Percentiles rank a stretch among this genome's conserved stretches.
Evolutionary conservation across 2,329 filamentous ascomycete genomes (phyloP).

Genomic region (Arthrobotrys musiformis): DNA sequence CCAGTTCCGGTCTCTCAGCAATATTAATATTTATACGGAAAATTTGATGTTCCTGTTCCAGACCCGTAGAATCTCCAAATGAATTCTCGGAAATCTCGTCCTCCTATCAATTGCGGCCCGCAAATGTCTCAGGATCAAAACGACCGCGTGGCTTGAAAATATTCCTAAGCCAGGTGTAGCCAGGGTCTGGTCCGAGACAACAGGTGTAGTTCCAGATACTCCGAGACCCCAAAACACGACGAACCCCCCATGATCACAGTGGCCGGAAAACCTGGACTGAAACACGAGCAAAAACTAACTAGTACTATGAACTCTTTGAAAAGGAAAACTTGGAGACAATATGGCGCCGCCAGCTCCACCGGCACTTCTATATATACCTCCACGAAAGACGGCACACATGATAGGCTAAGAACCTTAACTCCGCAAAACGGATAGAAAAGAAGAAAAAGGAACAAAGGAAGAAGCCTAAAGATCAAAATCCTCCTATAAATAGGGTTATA

Average conservation of each 20-base stretch:
- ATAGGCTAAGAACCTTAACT: not conserved
- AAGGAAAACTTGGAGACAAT: not conserved
- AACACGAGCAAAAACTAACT: not conserved
- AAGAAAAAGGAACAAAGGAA: not conserved
- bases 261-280: no score
- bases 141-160: not conserved
- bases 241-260: not conserved
- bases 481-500: not conserved
- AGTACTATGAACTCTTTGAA: not conserved
- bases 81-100: not conserved
- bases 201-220: not conserved
- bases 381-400: not conserved
- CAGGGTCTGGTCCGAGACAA: not conserved
- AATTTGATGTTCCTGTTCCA: not conserved
- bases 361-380: not conserved
- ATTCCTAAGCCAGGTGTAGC: no score
- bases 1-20: not conserved
- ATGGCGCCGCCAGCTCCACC: not conserved
- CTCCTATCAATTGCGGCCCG: not conserved
- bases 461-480: not conserved
- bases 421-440: not conserved
- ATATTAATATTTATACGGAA: not conserved
- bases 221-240: not conserved
- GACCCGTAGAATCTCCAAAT: not conserved
- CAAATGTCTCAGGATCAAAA: not conserved